Evolutionary conservation across 495 filamentous ascomycete species (phyloP).

Genomic region (Aspergillus leporis): DNA sequence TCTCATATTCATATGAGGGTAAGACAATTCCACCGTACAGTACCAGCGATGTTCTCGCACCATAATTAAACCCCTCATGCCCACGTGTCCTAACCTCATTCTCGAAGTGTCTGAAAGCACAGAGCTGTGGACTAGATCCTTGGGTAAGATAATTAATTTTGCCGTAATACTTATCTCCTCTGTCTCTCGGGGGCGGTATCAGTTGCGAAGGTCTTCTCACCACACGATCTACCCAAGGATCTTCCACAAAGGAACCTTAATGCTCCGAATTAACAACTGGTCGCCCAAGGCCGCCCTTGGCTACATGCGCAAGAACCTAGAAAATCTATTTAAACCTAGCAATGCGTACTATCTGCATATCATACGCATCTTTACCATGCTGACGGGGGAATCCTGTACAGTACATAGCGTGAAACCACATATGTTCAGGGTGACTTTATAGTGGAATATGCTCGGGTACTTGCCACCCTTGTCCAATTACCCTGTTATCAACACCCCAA

Average conservation of each 20-base stretch:
- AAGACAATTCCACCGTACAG: no score
- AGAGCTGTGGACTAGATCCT: neutral
- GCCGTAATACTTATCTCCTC: neutral
- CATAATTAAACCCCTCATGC: conserved; percentile 12
- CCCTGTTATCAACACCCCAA: neutral
- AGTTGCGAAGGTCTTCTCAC: conserved; percentile 4
- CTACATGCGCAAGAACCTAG: neutral
- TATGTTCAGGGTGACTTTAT: neutral
- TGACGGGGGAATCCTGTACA: no score
- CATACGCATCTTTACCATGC: no score
- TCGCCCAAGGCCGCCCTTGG: conserved; percentile 6
- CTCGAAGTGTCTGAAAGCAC: conserved; percentile 18
- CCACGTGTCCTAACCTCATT: conserved; percentile 17
- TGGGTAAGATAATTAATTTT: conserved; percentile 4
- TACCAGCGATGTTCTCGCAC: no score
- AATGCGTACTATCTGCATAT: neutral
- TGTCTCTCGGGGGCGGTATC: neutral
- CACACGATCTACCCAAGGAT: conserved; percentile 16
- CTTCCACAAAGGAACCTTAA: conserved; percentile 6
- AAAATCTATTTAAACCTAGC: neutral
- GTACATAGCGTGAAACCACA: neutral
- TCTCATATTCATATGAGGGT: no score
- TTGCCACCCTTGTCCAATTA: neutral
- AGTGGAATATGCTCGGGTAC: neutral
- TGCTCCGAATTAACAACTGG: neutral